phyloP scores from a whole-genome alignment of 306 rosid species.

The Vigna radiata region DNA sequence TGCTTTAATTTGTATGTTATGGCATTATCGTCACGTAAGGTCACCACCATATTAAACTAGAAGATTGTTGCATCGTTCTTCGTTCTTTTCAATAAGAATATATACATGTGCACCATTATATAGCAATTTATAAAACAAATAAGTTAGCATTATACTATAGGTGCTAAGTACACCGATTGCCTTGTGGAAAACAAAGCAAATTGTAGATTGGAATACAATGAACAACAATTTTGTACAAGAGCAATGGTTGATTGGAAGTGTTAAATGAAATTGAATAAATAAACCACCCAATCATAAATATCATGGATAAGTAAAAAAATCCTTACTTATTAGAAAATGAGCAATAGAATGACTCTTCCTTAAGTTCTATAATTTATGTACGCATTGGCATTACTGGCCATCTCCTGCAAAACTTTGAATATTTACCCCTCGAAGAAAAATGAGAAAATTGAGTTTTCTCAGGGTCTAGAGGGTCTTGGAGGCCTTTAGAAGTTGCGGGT shows the following conservation, averaged over 20 bases:
- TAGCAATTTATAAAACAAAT: neutral
- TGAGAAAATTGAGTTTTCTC: neutral
- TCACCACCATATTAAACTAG: constrained; percentile 2
- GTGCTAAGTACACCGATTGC: neutral
- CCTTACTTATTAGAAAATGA: constrained; percentile 4
- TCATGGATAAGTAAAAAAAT: neutral
- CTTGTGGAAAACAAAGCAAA: neutral
- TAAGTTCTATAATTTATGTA: constrained; percentile 18
- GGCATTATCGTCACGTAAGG: constrained; percentile 6
- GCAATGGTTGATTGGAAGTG: neutral
- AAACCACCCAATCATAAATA: constrained; percentile 9
- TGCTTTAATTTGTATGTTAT: constrained; percentile 8
- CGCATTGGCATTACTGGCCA: neutral
- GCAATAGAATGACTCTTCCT: neutral
- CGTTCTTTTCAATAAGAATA: neutral
- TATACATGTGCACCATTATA: neutral
- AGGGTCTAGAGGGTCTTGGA: too few relatives aligned
- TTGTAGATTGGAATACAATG: neutral
- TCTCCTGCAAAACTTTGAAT: neutral
- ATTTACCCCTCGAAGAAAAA: constrained; percentile 23
- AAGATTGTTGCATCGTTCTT: neutral
- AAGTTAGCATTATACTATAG: neutral
- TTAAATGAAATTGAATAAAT: constrained; percentile 31
- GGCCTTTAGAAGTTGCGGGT: too few relatives aligned
- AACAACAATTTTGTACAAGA: neutral